Evolutionary conservation across 2,329 filamentous ascomycete genomes (phyloP), one percentile per base, ranked within the genome.

Genomic region (Penicillium polonicum): DNA sequence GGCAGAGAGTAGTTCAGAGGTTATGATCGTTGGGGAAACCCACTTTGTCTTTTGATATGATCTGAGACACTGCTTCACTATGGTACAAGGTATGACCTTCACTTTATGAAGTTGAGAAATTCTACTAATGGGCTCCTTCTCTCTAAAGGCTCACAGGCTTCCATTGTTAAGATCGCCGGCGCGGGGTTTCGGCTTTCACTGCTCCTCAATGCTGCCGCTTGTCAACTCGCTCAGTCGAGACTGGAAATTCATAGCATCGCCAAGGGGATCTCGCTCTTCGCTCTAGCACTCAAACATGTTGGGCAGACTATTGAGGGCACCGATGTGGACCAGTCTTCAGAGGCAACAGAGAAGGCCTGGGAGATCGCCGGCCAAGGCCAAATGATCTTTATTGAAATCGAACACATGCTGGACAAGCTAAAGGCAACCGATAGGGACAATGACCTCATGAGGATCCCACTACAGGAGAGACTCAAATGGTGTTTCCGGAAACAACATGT

Each of bases 401-500:
- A 75, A 56, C 71, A 70, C 41, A 78, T 78, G 76, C 58, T 77
- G 39, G 70, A 77, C 23, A 66, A 70, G 48, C 61, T 72, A 3
- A 70, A 74, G 44, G 65, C 52, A 25, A 66, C 63, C 2, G 70
- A 71, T 51, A 41, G 58, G 3, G 58, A 69, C 21, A 62, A 61
- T 3, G 66, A 68, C 38, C 55, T 66, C n/a, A 65, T 65, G 13
- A 57, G 61, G 21, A 67, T 69, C 10, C 63, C 71, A 13, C 50
- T 72, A 12, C 70, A 71, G 33, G 73, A 78, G 44, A 71, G 72
- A 17, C 69, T 78, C 55, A 74, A 70, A 52, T 74, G 72, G 68
- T 77, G 70, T 54, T 78, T 78, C 57, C 75, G 71, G 55, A 76
- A 74, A 58, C 72, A 76, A 44, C 70, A 76, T 48, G 73, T 78